phyloP scores from a whole-genome alignment of 129 eudicot genomes.

The Tanacetum coccineum region DNA sequence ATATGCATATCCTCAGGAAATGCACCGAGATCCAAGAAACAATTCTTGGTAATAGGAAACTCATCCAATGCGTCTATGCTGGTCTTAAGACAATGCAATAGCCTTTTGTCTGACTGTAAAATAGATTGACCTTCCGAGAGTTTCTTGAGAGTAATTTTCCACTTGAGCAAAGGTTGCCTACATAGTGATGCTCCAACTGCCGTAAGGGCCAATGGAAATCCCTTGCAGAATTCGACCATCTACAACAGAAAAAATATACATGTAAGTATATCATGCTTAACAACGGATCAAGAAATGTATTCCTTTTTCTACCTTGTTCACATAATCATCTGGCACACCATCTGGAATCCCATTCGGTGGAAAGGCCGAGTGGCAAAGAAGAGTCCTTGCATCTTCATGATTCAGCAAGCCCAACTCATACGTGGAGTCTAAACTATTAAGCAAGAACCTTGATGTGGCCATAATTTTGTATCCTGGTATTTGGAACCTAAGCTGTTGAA shows the following conservation, averaged over 20 bases:
- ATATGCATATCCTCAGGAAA: constrained; percentile 31
- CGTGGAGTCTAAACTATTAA: constrained; percentile 21
- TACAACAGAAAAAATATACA: constrained; percentile 8
- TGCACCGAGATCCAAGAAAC: constrained; percentile 37
- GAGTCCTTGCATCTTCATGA: constrained; percentile 41
- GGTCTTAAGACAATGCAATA: constrained; percentile 30
- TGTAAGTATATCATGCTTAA: too few relatives aligned
- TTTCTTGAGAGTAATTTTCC: constrained; percentile 26
- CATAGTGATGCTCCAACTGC: constrained; percentile 37
- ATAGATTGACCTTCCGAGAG: constrained; percentile 32
- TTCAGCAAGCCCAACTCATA: constrained; percentile 24
- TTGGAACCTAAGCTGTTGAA: too few relatives aligned
- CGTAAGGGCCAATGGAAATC: constrained; percentile 46
- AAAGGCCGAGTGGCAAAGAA: constrained; percentile 36
- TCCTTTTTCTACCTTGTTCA: constrained; percentile 30
- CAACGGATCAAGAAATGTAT: too few relatives aligned
- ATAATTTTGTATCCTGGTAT: too few relatives aligned
- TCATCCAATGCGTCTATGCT: constrained; percentile 39
- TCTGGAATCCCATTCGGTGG: not conserved
- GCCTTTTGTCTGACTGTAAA: constrained; percentile 24
- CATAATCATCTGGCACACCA: constrained; percentile 31
- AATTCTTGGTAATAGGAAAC: constrained; percentile 12
- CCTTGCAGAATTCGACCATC: constrained; percentile 40
- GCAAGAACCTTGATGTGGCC: constrained; percentile 41
- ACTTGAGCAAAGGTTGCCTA: constrained; percentile 23